These are phyloP conservation scores for Sugiyamaella americana DNA, from an alignment of 805 yeast species.

Conservation along the genomic window DNA sequence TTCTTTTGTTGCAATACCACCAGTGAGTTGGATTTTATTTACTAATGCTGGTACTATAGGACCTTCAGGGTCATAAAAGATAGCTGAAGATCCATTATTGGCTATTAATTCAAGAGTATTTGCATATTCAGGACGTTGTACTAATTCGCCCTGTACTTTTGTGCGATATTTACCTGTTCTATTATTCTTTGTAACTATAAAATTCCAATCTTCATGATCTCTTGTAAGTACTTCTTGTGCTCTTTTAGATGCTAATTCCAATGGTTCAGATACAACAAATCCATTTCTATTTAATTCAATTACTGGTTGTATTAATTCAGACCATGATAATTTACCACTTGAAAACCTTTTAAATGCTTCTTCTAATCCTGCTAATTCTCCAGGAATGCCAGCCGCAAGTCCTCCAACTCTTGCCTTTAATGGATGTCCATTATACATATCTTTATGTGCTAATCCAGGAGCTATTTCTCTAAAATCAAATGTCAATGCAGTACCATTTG, in stretches of 20 bases:
- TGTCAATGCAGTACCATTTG: constrained; percentile 45
- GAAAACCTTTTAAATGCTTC: constrained; percentile 55
- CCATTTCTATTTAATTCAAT: constrained; percentile 60
- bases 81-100: constrained; percentile 63
- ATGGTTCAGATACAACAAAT: constrained; percentile 45
- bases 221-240: constrained; percentile 29
- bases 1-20: constrained; percentile 60
- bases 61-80: constrained; percentile 80
- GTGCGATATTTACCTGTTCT: constrained; percentile 27
- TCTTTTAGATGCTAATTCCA: constrained; percentile 39
- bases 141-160: constrained; percentile 50
- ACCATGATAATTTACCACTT: constrained; percentile 68
- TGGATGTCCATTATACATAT: constrained; percentile 53
- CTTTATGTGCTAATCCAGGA: constrained; percentile 52
- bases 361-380: constrained; percentile 82
- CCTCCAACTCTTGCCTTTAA: constrained; percentile 70
- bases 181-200: constrained; percentile 22
- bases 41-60: constrained; percentile 62
- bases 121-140: constrained; percentile 58
- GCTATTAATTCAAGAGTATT: constrained; percentile 65
- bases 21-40: constrained; percentile 41
- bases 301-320: constrained; percentile 68
- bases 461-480: constrained; percentile 90
- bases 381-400: constrained; percentile 83
- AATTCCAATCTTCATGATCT: constrained; percentile 30